These are phyloP conservation scores for Raffaelea albimanens DNA, from an alignment of 2,329 filamentous ascomycete species.

Conservation along the genomic window DNA sequence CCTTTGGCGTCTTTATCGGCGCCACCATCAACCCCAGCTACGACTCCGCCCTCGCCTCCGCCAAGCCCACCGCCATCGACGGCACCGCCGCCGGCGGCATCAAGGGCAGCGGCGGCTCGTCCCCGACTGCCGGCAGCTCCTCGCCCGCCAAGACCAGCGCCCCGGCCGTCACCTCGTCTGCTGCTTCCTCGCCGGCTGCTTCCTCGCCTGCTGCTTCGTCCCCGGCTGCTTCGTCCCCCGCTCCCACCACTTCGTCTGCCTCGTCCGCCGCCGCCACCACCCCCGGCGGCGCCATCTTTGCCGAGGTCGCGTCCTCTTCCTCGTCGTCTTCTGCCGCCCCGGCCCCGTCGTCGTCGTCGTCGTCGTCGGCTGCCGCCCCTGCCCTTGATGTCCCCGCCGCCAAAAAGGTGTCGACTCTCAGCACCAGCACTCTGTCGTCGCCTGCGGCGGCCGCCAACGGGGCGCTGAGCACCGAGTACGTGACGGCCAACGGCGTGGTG, in stretches of 20 bases:
- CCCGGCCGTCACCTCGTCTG: neutral
- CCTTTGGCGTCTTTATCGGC: conserved; percentile 19
- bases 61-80: neutral
- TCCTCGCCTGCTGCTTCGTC: no score
- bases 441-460: conserved; percentile 18
- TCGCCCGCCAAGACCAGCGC: neutral
- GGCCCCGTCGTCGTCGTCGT: neutral
- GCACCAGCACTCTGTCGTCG: conserved; percentile 12
- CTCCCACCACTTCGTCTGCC: conserved; percentile 3
- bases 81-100: conserved; percentile 7
- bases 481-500: conserved; percentile 40
- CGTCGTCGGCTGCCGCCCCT: neutral
- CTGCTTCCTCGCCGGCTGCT: conserved; percentile 4
- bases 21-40: conserved; percentile 9
- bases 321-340: neutral
- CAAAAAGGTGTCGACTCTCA: neutral
- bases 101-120: neutral
- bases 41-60: conserved; percentile 5
- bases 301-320: neutral
- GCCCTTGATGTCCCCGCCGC: no score
- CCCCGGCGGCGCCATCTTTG: neutral
- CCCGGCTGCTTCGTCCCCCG: neutral
- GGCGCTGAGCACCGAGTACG: conserved; percentile 25
- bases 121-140: neutral
- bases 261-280: conserved; percentile 4